These are phyloP conservation scores for Priceomyces haplophilus DNA, from an alignment of 805 yeast genomes.

Conservation along the genomic window DNA sequence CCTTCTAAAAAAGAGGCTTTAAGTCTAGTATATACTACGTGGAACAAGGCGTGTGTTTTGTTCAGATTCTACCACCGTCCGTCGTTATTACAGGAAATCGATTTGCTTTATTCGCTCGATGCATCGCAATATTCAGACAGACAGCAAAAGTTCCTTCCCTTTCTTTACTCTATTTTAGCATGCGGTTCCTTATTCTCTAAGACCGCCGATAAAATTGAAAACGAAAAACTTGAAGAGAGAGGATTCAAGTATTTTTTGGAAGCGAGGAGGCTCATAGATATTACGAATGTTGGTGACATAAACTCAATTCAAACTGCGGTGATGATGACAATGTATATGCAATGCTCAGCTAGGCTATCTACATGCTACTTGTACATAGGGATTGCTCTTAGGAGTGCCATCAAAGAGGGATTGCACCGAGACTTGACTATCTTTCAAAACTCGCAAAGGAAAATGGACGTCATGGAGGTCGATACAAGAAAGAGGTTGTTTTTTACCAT, in stretches of 20 bases:
- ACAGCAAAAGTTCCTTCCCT: constrained; percentile 72
- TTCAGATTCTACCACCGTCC: constrained; percentile 87
- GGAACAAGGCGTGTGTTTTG: constrained; percentile 83
- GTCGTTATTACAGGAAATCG: constrained; percentile 68
- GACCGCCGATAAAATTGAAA: constrained; percentile 18
- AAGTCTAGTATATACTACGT: constrained; percentile 67
- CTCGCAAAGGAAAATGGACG: constrained; percentile 56
- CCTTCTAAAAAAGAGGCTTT: constrained; percentile 76
- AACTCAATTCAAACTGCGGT: constrained; percentile 82
- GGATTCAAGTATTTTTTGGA: constrained; percentile 79
- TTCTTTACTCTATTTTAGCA: constrained; percentile 83
- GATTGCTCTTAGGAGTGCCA: constrained; percentile 76
- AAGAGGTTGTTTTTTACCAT: constrained; percentile 87
- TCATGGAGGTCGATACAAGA: constrained; percentile 77
- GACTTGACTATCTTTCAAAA: constrained; percentile 49
- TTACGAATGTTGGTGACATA: constrained; percentile 78
- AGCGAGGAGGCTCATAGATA: constrained; percentile 75
- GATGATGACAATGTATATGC: constrained; percentile 80
- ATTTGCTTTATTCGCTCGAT: constrained; percentile 70
- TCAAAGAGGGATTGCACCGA: constrained; percentile 80
- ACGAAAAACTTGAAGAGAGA: constrained; percentile 58
- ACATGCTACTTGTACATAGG: constrained; percentile 90
- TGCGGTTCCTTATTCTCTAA: constrained; percentile 79
- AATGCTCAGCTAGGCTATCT: constrained; percentile 82
- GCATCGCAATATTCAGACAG: constrained; percentile 69